These are phyloP conservation scores for Pleurotus sapidus DNA, from an alignment of 768 basidiomycete species.

Conservation along the genomic window DNA sequence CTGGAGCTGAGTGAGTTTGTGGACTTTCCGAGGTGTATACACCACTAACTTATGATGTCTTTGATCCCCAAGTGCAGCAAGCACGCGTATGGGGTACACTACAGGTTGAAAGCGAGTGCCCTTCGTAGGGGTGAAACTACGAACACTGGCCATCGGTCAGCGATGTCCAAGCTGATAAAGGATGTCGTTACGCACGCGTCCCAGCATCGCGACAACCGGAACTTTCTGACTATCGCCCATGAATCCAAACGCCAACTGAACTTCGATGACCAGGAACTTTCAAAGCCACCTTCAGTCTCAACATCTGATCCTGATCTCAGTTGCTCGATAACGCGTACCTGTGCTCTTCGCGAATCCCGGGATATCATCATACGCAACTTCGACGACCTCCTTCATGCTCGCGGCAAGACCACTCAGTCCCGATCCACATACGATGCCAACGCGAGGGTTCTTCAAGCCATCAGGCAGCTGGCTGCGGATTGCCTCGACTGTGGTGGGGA, in stretches of 20 bases:
- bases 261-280: slow-evolving; percentile 83
- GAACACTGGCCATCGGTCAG: slow-evolving; percentile 9
- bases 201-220: slow-evolving; percentile 88
- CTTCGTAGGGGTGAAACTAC: slow-evolving; percentile 87
- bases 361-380: slow-evolving; percentile 64
- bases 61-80: slow-evolving; percentile 80
- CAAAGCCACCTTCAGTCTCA: neutral
- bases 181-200: slow-evolving; percentile 50
- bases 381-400: slow-evolving; percentile 50
- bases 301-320: neutral
- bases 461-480: slow-evolving; percentile 19
- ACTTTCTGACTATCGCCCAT: slow-evolving; percentile 61
- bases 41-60: slow-evolving; percentile 65
- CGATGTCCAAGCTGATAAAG: too few relatives aligned
- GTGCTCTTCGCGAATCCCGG: slow-evolving; percentile 78
- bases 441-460: slow-evolving; percentile 50
- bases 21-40: neutral
- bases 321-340: slow-evolving; percentile 35
- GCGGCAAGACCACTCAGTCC: slow-evolving; percentile 76
- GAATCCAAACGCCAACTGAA: slow-evolving; percentile 74
- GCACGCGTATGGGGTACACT: slow-evolving; percentile 75
- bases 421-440: slow-evolving; percentile 87
- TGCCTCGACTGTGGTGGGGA: neutral
- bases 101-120: slow-evolving; percentile 67
- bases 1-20: slow-evolving; percentile 30